Conservation (phyloP, 768 basidiomycete species). For the Boletellus ananiceps region DNA sequence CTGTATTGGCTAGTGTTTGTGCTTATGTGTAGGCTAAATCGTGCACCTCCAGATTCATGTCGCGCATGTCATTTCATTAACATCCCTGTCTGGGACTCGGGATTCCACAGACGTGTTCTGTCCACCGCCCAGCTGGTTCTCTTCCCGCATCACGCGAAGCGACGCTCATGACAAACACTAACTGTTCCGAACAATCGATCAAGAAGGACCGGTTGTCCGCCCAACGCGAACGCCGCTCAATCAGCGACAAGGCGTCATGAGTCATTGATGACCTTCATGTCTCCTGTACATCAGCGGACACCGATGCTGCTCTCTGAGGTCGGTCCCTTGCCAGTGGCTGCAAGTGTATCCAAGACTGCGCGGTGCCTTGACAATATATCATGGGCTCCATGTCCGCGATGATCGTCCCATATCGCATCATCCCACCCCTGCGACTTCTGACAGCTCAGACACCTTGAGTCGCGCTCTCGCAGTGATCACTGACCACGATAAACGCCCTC, state of each 20-base stretch:
- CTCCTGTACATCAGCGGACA: not conserved
- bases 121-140: not conserved
- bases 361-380: too few relatives aligned
- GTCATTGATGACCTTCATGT: not conserved
- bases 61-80: not conserved
- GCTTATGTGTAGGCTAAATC: not conserved
- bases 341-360: too few relatives aligned
- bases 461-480: too few relatives aligned
- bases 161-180: not conserved
- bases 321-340: too few relatives aligned
- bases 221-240: conserved; percentile 2
- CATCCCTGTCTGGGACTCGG: not conserved
- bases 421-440: too few relatives aligned
- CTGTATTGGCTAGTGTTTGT: not conserved
- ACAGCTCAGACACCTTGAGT: too few relatives aligned
- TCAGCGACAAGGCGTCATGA: not conserved
- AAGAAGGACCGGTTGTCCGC: not conserved
- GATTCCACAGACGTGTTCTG: not conserved
- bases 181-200: not conserved
- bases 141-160: not conserved
- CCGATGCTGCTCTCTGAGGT: too few relatives aligned
- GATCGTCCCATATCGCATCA: too few relatives aligned
- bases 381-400: too few relatives aligned
- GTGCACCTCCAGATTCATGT: not conserved
- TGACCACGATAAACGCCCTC: too few relatives aligned